Conservation (phyloP, 768 basidiomycete genomes). For the Tulasnella sp. region DNA sequence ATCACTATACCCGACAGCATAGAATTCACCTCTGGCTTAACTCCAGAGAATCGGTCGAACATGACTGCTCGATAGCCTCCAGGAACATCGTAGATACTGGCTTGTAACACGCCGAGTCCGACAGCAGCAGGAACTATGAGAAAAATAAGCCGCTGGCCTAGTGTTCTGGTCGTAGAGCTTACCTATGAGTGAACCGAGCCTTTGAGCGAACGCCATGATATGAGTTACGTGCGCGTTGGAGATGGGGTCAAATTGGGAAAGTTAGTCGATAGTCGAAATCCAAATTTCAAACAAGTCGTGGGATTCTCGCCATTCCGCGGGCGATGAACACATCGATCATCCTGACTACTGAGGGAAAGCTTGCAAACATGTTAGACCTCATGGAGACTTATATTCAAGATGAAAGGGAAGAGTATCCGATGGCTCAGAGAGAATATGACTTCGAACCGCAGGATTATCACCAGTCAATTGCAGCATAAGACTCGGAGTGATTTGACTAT, state of each 20-base stretch:
- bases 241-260: not conserved
- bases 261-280: not conserved
- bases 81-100: slow-evolving; percentile 48
- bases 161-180: not conserved
- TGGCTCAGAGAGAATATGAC: no score
- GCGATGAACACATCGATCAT: no score
- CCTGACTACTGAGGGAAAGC: no score
- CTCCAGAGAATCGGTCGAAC: slow-evolving; percentile 95
- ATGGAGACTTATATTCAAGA: no score
- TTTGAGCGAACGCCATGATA: slow-evolving; percentile 10
- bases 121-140: slow-evolving; percentile 57
- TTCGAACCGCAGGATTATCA: no score
- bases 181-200: not conserved
- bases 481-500: no score
- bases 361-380: no score
- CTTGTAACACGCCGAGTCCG: slow-evolving; percentile 33
- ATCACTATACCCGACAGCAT: not conserved
- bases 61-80: slow-evolving; percentile 90
- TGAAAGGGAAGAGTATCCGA: no score
- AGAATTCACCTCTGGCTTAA: slow-evolving; percentile 53
- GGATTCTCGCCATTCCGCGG: no score
- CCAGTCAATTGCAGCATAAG: no score
- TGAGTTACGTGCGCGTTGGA: not conserved
- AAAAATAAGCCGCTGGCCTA: not conserved
- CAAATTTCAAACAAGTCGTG: no score